Conservation (phyloP, 768 basidiomycete genomes). For the Rhodotorula babjevae region DNA sequence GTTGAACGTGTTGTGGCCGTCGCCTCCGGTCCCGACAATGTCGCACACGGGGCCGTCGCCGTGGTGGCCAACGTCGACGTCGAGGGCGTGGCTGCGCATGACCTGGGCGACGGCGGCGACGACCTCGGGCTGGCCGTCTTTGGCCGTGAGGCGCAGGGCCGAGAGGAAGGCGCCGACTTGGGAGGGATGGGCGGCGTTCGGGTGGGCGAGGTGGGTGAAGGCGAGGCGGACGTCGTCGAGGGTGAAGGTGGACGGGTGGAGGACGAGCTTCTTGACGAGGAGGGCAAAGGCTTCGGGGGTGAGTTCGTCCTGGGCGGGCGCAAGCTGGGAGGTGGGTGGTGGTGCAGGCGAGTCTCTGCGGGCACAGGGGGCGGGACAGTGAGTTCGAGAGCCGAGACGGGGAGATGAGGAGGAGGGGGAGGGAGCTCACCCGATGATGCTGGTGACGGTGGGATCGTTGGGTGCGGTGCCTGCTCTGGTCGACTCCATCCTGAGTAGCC, state of each 20-base stretch:
- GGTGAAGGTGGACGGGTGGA: conserved; percentile 48
- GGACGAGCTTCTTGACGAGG: conserved; percentile 65
- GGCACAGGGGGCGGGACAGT: not conserved
- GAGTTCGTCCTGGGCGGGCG: not conserved
- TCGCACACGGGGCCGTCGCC: conserved; percentile 50
- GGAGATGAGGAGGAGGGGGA: not conserved
- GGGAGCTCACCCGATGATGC: conserved; percentile 20
- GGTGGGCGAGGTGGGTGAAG: conserved; percentile 53
- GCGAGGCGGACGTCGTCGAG: conserved; percentile 64
- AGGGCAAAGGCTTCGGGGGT: conserved; percentile 76
- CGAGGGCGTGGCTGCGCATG: conserved; percentile 64
- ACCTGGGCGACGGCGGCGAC: conserved; percentile 74
- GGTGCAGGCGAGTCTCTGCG: not conserved
- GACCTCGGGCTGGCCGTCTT: conserved; percentile 70
- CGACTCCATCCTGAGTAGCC: not conserved
- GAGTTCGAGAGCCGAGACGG: not conserved
- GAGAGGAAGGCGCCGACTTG: conserved; percentile 89
- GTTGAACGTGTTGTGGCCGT: conserved; percentile 93
- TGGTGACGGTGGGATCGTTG: conserved; percentile 5
- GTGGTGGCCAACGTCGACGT: conserved; percentile 55
- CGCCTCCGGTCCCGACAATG: conserved; percentile 91
- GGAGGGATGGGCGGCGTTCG: conserved; percentile 59
- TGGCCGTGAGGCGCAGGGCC: conserved; percentile 70
- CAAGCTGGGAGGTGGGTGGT: not conserved
- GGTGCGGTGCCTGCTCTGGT: not conserved